Evolutionary conservation across 495 filamentous ascomycete species (phyloP), one percentile per base, ranked within the genome.

Genomic region (Aspergillus baeticus): DNA sequence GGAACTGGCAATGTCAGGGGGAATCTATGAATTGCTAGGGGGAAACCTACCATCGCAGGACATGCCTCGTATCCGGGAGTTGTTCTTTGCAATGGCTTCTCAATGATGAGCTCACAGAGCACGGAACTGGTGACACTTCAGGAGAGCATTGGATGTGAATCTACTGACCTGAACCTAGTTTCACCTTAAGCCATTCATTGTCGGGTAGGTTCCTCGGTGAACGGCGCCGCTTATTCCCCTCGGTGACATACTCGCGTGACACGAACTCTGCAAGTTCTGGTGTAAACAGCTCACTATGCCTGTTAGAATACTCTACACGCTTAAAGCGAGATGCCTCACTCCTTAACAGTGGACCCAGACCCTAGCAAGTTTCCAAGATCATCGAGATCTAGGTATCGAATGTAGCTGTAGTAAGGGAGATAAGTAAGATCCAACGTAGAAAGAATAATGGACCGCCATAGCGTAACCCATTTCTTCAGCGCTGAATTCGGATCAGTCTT

Each of bases 381-480:
- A 54, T 80, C 69, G 1, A 90, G 73, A 60, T 86, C 80, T 23
- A 93, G 69, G 20, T 74, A 64, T 26, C 81, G 82, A 41, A 91
- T 80, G 67, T 87, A 90, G 31, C 77, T 75, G 61, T 82, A 87
- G 60, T 93, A 92, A 0, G 87, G 87, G 56, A 83, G 87, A 26
- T 80, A 69, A 0, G 88, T 89, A 57, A 76, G 68, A 10, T 77
- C 81, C 26, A 87, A 50, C 55, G 84, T 84, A 2, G 89, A 92
- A 6, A 84, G 70, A 50, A 89, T 80, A 46, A 91, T 80, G 6
- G 85, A 85, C 33, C 81, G 77, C 89, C 89, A 92, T 33, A 88
- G 69, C 5, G 81, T 73, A 13, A 83, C 77, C 76, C 84, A 86
- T 67, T 79, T 80, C 49, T 65, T 61, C 54, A 61, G 60, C 43